Evolutionary conservation across 176 grass and related monocot genomes (phyloP), one percentile per base, ranked within the genome.

Genomic region (Oryza meridionalis): DNA sequence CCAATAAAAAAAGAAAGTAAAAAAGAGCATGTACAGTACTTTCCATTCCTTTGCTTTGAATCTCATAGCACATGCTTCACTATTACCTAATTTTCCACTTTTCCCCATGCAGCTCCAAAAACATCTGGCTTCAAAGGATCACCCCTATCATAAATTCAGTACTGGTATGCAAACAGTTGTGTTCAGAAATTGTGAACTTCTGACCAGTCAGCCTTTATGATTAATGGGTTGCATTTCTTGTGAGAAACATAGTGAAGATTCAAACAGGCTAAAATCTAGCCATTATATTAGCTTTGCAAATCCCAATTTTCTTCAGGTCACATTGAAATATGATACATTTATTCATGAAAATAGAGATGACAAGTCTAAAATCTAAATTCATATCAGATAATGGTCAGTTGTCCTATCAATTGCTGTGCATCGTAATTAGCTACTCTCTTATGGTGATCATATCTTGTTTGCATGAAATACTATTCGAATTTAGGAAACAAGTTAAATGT

Each of bases 121-220:
- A 75, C 93, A 98, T 90, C 75, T 98, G 77, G 87, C 91, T 83
- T 94, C 87, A 27, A 83, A 92, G 76, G 87, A 98, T 85, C 96
- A 98, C 82, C 96, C 96, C 65, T 98, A 92, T 85, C 96, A 98
- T 88, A 95, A 90, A 88, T 98, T 98, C 58, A 87, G 77, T 80
- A 92, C 91, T 0, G 93, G 94, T 94, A 90, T 82, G 84, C 17
- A 80, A 77, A 53, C 62, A 31, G 21, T 66, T 65, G 46, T 82
- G 47, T 78, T 77, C 8, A 25, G 33, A 65, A n/a, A 67, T 32
- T 78, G 17, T 61, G 21, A 61, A 61, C 9, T 61, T 55, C 42
- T 31, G 46, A 70, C 16, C 42, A 37, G 33, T 69, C 37, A 76
- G 53, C 42, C 10, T 49, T 32, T 73, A 71, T 82, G 45, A 15